Percentiles rank a stretch among this genome's conserved stretches.
phyloP scores from a whole-genome alignment of 2,329 filamentous ascomycete species.

The Atkinsonella hypoxylon region DNA sequence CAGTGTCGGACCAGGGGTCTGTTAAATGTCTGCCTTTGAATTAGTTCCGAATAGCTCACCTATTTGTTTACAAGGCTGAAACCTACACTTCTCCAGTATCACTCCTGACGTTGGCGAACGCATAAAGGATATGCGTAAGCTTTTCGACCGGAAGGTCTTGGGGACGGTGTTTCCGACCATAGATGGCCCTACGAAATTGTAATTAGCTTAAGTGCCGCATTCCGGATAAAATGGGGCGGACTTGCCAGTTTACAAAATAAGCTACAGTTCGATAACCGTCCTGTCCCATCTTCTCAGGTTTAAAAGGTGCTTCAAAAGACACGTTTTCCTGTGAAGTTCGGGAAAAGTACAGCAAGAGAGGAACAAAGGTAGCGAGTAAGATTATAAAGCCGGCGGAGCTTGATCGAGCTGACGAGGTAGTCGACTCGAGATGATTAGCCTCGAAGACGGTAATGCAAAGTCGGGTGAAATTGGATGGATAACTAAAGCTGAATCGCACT shows the following conservation, averaged over 20 bases:
- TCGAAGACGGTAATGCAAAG: background rate
- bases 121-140: constrained; percentile 79
- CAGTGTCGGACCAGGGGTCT: constrained; percentile 53
- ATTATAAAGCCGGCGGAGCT: background rate
- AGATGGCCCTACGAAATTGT: constrained; percentile 52
- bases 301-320: background rate
- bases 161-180: constrained; percentile 73
- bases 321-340: background rate
- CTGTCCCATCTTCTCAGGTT: constrained; percentile 4
- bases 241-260: constrained; percentile 60
- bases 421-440: background rate
- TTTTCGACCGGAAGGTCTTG: constrained; percentile 71
- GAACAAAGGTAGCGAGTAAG: background rate
- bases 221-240: constrained; percentile 1
- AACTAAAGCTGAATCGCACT: background rate
- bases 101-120: constrained; percentile 75
- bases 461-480: background rate
- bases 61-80: background rate
- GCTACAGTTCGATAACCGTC: constrained; percentile 53
- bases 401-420: background rate
- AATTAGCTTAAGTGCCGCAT: background rate
- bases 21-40: constrained; percentile 33
- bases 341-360: background rate
- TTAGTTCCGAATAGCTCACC: constrained; percentile 1
- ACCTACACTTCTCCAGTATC: constrained; percentile 67